These are phyloP conservation scores for Naganishia vishniacii DNA, from an alignment of 768 basidiomycete species.

Conservation along the genomic window DNA sequence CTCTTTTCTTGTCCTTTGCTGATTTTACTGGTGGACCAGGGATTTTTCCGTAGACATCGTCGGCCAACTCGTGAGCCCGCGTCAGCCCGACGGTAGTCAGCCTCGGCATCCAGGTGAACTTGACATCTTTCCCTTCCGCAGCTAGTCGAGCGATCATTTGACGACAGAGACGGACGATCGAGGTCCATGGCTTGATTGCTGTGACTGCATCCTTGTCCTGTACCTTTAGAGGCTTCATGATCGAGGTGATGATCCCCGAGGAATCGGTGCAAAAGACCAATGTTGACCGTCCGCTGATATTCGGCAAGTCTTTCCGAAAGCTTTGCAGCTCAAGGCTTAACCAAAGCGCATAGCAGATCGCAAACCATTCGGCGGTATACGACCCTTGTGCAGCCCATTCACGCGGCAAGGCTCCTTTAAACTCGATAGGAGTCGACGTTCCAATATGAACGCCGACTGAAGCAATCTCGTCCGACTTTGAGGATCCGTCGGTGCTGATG, in stretches of 20 bases:
- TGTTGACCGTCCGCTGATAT: conserved; percentile 5
- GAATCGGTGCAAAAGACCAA: conserved; percentile 18
- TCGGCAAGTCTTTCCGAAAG: background rate
- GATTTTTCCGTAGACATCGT: conserved; percentile 9
- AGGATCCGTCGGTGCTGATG: conserved; percentile 17
- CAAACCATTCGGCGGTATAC: conserved; percentile 18
- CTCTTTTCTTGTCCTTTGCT: background rate
- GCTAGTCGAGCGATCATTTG: conserved; percentile 11
- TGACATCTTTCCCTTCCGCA: conserved; percentile 13
- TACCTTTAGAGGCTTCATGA: background rate
- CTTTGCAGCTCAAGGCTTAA: conserved; percentile 7
- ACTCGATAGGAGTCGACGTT: background rate
- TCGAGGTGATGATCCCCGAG: conserved; percentile 5
- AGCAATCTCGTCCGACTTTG: conserved; percentile 10
- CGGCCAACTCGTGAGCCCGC: conserved; percentile 8
- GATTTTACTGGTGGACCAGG: background rate
- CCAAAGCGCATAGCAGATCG: conserved; percentile 12
- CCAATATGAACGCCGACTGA: conserved; percentile 9
- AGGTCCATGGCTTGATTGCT: background rate
- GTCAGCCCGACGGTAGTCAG: conserved; percentile 9
- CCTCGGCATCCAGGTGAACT: conserved; percentile 20
- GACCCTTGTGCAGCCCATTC: conserved; percentile 19
- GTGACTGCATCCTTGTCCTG: background rate
- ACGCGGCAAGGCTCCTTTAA: conserved; percentile 10
- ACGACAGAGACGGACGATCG: conserved; percentile 1